Percentiles rank a stretch among this genome's conserved stretches.
Conservation (phyloP, 2,329 filamentous ascomycete genomes). For the Cytospora schulzeri region DNA sequence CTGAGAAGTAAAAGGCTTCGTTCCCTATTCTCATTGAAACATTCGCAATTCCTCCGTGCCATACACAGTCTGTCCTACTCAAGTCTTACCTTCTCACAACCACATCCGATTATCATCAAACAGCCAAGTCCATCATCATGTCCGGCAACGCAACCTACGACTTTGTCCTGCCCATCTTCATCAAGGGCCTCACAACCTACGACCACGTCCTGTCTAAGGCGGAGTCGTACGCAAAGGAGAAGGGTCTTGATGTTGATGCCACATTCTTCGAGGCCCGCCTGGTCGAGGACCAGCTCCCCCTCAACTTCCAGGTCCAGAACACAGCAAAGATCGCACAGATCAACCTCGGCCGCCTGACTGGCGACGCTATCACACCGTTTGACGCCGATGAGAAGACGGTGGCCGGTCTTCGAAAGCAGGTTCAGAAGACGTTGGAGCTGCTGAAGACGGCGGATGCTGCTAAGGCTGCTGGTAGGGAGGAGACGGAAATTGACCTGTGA, state of each 20-base stretch:
- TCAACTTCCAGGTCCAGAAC: conserved; percentile 40
- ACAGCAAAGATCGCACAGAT: conserved; percentile 34
- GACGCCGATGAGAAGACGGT: conserved; percentile 31
- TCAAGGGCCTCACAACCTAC: conserved; percentile 37
- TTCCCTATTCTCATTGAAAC: neutral
- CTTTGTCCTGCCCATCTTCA: conserved; percentile 34
- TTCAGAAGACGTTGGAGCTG: conserved; percentile 25
- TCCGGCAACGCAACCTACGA: conserved; percentile 34
- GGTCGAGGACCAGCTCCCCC: conserved; percentile 38
- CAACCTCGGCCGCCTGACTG: conserved; percentile 34
- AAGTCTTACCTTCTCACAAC: neutral
- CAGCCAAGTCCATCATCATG: conserved; percentile 28
- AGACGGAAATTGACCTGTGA: conserved; percentile 34
- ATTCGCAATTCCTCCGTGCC: neutral
- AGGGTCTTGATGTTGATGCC: conserved; percentile 33
- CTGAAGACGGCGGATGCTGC: conserved; percentile 34
- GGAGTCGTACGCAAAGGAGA: conserved; percentile 34
- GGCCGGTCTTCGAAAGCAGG: conserved; percentile 23
- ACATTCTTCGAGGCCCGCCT: conserved; percentile 36
- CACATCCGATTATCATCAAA: neutral
- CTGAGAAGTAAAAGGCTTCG: no score
- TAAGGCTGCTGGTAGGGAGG: conserved; percentile 33
- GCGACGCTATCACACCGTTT: conserved; percentile 29
- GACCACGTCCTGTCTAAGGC: conserved; percentile 36
- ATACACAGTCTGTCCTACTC: neutral